Evolutionary conservation across 2,329 filamentous ascomycete genomes (phyloP).

Genomic region (Penicillium brevicompactum): DNA sequence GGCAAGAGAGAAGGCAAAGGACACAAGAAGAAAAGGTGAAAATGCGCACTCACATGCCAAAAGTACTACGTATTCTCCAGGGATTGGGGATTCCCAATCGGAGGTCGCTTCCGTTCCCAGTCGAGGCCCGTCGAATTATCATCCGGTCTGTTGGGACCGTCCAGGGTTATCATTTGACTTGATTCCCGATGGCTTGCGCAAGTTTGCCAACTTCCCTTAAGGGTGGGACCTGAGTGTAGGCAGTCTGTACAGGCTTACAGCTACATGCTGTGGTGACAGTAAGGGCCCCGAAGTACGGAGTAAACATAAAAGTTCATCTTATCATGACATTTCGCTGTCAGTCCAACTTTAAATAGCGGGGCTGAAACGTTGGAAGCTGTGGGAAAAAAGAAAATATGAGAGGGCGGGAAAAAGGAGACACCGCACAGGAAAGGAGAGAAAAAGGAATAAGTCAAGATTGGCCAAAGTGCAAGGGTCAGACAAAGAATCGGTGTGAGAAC

Average conservation of each 20-base stretch:
- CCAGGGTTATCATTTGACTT: background rate
- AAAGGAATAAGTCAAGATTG: too few species aligned
- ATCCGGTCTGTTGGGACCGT: background rate
- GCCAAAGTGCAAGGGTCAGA: background rate
- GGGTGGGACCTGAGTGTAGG: background rate
- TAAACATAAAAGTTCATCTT: conserved; percentile 14
- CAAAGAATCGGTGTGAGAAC: conserved; percentile 24
- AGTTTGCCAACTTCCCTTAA: background rate
- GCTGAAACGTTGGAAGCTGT: conserved; percentile 1
- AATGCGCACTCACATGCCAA: background rate
- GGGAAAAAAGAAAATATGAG: too few species aligned
- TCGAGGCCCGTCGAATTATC: background rate
- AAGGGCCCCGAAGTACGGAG: background rate
- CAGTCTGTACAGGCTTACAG: too few species aligned
- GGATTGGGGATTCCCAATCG: background rate
- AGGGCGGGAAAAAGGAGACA: too few species aligned
- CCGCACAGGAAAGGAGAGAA: too few species aligned
- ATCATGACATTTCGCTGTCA: conserved; percentile 27
- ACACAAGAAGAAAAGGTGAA: too few species aligned
- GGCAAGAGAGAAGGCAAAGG: background rate
- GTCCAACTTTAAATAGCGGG: conserved; percentile 27
- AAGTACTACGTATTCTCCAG: background rate
- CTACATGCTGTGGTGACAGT: too few species aligned
- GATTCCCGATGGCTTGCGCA: background rate
- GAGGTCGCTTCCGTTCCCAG: background rate